A percentile compares a stretch with the other conserved stretches of the same genome.
These are phyloP conservation scores for Lipomyces orientalis DNA, from an alignment of 805 yeast genomes.

Conservation along the genomic window DNA sequence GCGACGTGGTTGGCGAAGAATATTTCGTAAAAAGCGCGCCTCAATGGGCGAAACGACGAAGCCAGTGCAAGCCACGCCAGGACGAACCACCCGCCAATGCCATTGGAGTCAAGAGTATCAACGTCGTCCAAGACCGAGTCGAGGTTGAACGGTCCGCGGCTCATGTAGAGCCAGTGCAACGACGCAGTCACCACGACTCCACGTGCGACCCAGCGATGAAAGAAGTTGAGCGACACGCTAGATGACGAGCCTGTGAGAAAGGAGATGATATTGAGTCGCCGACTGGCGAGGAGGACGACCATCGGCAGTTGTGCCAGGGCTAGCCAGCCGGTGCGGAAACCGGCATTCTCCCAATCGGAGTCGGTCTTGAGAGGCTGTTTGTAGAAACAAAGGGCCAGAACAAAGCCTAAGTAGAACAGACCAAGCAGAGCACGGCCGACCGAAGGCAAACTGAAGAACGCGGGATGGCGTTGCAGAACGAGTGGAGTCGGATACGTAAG, in stretches of 20 bases:
- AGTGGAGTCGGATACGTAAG: conserved; percentile 23
- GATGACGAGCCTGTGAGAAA: conserved; percentile 39
- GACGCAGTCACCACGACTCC: conserved; percentile 39
- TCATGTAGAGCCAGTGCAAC: conserved; percentile 38
- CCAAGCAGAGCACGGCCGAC: conserved; percentile 25
- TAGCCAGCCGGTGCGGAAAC: conserved; percentile 41
- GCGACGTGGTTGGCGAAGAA: conserved; percentile 40
- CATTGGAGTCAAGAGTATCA: conserved; percentile 32
- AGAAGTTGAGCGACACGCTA: conserved; percentile 36
- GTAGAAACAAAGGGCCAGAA: conserved; percentile 38
- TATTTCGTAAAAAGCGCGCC: conserved; percentile 37
- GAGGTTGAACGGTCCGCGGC: conserved; percentile 33
- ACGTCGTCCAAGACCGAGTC: conserved; percentile 30
- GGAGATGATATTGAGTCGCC: conserved; percentile 33
- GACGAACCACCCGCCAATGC: conserved; percentile 39
- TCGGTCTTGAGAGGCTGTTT: conserved; percentile 14
- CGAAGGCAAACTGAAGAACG: conserved; percentile 25
- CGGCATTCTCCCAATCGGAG: conserved; percentile 38
- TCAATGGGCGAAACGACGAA: conserved; percentile 44
- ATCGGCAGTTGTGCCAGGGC: conserved; percentile 41
- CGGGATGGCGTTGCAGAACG: conserved; percentile 8
- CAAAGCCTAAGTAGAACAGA: conserved; percentile 31
- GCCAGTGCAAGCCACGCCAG: conserved; percentile 39
- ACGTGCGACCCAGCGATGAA: conserved; percentile 43
- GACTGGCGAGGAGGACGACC: conserved; percentile 37